Evolutionary conservation across 1,139 yeast genomes (phyloP), one percentile per base, ranked within the genome.

Genomic region (Dujonia santamariae): DNA sequence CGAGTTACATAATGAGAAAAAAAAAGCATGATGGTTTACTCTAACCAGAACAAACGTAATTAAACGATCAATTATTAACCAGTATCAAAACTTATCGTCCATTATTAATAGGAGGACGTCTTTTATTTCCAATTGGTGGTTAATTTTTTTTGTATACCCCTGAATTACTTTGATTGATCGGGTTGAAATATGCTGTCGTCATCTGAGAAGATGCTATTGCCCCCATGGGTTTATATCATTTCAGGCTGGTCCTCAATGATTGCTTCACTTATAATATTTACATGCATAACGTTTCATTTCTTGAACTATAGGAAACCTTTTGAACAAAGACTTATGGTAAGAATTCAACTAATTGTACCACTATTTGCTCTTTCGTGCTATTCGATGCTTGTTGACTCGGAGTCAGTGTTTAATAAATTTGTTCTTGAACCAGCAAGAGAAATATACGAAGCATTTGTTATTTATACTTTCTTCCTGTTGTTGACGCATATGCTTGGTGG

Each of bases 371-470:
- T 72, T 6, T 62, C 78, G 14, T 75, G 83, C 68, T 63, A 78
- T 54, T 48, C 62, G 13, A 63, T 76, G 68, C 54, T 84, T 35
- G 53, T 72, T 31, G 61, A 74, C 42, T 70, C 71, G 35, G 42
- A 56, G 11, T 54, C 68, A 3, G 31, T 46, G 5, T 40, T 61
- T 8, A 56, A 68, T 16, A 70, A 76, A 22, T 61, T 62, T 33
- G 52, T 82, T 17, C 49, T 90, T 8, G 95, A 83, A 43, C 96
- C 97, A 0, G 48, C 85, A 1, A 67, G 95, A 36, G 98, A 92
- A 52, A 78, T 90, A 1, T 92, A 92, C 56, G 99, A 94, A 58
- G 96, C 97, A 0, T 86, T 94, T 59, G 97, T 90, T 29, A 85
- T 92, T 28, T 94, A 92, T 56, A 88, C 97, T 3, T 92, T 92